A percentile compares a stretch with the other conserved stretches of the same genome.
These are phyloP conservation scores for Albifimbria verrucaria DNA, from an alignment of 2,329 filamentous ascomycete species.

Conservation along the genomic window DNA sequence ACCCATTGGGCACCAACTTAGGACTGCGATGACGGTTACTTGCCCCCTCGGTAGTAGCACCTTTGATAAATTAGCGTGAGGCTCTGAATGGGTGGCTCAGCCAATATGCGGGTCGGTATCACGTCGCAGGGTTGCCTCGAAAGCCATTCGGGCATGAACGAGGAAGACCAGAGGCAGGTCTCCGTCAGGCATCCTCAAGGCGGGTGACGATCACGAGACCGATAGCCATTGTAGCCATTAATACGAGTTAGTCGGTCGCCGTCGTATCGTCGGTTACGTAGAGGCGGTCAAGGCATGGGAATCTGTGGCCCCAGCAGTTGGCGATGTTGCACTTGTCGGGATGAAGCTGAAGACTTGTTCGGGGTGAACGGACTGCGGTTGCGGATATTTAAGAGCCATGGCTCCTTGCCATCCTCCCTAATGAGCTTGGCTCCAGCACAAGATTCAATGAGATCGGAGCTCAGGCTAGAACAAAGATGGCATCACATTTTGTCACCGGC, in stretches of 20 bases:
- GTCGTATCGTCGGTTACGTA: no score
- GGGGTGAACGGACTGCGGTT: no score
- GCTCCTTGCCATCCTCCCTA: no score
- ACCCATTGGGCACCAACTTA: neutral
- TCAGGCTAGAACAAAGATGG: neutral
- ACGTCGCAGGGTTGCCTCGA: neutral
- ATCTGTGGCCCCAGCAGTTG: neutral
- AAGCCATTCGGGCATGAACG: neutral
- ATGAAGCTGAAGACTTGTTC: neutral
- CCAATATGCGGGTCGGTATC: neutral
- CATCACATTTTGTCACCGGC: slow-evolving; percentile 1
- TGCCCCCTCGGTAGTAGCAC: no score
- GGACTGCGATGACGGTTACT: no score
- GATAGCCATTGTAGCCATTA: neutral
- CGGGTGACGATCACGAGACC: neutral
- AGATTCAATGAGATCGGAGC: no score
- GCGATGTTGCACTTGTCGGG: neutral
- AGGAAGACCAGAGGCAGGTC: neutral
- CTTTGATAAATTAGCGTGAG: no score
- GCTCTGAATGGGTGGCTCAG: neutral
- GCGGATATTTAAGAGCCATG: no score
- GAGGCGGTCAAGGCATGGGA: neutral
- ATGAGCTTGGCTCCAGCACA: no score
- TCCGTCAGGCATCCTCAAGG: neutral
- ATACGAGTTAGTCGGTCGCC: no score